Percentiles rank a stretch among this genome's conserved stretches.
phyloP scores from a whole-genome alignment of 2,329 filamentous ascomycete genomes.

The Cladosporium sp. region DNA sequence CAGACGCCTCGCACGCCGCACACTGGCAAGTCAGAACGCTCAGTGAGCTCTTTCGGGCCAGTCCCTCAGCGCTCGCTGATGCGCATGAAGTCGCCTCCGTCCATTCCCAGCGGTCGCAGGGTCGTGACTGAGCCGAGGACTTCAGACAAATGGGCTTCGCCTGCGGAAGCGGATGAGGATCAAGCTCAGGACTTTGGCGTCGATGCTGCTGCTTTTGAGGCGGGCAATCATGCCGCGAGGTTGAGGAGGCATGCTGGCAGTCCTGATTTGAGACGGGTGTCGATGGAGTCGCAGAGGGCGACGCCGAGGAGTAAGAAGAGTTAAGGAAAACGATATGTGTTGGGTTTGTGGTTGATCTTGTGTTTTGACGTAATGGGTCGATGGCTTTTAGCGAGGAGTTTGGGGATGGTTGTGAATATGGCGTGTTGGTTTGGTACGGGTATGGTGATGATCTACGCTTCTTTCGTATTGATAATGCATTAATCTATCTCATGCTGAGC shows the following conservation, averaged over 20 bases:
- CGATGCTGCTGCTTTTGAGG: slow-evolving; percentile 14
- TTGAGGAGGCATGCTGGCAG: slow-evolving; percentile 11
- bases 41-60: slow-evolving; percentile 15
- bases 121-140: slow-evolving; percentile 3
- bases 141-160: too few relatives aligned
- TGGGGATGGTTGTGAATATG: too few relatives aligned
- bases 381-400: too few relatives aligned
- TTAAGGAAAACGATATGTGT: too few relatives aligned
- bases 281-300: slow-evolving; percentile 10
- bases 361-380: neutral
- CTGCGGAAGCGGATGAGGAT: slow-evolving; percentile 1
- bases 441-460: too few relatives aligned
- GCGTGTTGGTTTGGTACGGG: too few relatives aligned
- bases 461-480: too few relatives aligned
- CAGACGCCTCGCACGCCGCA: slow-evolving; percentile 12
- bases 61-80: slow-evolving; percentile 21
- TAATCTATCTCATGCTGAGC: too few relatives aligned
- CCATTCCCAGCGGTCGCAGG: slow-evolving; percentile 14
- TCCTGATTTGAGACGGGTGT: slow-evolving; percentile 7
- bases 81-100: slow-evolving; percentile 22
- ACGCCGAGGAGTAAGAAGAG: neutral
- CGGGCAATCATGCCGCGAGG: neutral
- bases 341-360: neutral
- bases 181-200: slow-evolving; percentile 17
- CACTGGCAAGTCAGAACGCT: slow-evolving; percentile 12